These are phyloP conservation scores for Neopestalotiopsis sp. DNA, from an alignment of 2,329 filamentous ascomycete genomes.

Conservation along the genomic window DNA sequence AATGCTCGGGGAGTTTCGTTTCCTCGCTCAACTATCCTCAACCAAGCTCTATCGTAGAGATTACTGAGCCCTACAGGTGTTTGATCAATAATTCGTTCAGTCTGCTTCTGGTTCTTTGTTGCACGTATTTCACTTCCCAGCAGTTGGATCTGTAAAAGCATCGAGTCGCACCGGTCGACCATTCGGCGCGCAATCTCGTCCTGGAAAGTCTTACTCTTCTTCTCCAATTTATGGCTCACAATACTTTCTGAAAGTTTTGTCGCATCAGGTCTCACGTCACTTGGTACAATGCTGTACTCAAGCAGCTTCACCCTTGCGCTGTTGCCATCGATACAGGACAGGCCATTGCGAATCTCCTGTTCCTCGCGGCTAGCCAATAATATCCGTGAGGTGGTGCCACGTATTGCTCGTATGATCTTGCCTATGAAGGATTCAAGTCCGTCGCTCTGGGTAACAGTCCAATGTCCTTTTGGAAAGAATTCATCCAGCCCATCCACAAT, in stretches of 20 bases:
- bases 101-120: constrained; percentile 33
- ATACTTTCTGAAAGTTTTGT: constrained; percentile 29
- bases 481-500: constrained; percentile 42
- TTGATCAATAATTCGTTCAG: constrained; percentile 32
- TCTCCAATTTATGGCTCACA: constrained; percentile 33
- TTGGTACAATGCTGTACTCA: constrained; percentile 25
- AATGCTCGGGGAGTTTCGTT: constrained; percentile 31
- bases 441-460: constrained; percentile 19
- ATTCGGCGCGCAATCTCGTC: constrained; percentile 29
- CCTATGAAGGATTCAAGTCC: background rate
- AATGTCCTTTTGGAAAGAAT: constrained; percentile 31
- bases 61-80: constrained; percentile 32
- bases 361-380: background rate
- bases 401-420: background rate
- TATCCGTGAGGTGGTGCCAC: background rate
- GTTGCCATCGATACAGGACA: background rate
- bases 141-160: constrained; percentile 40
- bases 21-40: constrained; percentile 24
- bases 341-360: background rate
- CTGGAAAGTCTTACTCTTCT: constrained; percentile 27
- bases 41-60: constrained; percentile 34
- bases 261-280: constrained; percentile 31
- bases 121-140: constrained; percentile 30
- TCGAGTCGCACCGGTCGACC: constrained; percentile 33
- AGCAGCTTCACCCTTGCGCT: constrained; percentile 9